phyloP scores from a whole-genome alignment of 2,329 filamentous ascomycete species.

The Paracamarosporium sp. region DNA sequence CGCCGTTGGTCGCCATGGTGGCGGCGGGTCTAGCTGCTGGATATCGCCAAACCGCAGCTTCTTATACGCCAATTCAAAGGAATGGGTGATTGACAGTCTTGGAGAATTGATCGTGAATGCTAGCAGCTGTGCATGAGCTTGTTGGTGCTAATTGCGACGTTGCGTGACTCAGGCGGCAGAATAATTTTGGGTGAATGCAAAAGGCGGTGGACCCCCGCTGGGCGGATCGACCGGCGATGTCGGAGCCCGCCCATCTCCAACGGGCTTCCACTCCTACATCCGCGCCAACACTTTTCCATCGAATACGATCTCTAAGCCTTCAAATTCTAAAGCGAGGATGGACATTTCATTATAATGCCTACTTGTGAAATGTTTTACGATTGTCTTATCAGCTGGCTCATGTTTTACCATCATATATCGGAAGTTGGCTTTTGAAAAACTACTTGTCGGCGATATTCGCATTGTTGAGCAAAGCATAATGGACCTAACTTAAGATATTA shows the following conservation, averaged over 20 bases:
- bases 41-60: background rate
- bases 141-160: background rate
- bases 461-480: no score
- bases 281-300: background rate
- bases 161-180: conserved; percentile 7
- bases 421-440: no score
- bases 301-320: no score
- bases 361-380: no score
- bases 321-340: no score
- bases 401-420: no score
- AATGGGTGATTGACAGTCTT: no score
- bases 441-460: no score
- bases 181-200: conserved; percentile 8
- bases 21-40: conserved; percentile 1
- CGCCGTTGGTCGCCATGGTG: conserved; percentile 39
- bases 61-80: background rate
- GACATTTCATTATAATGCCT: no score
- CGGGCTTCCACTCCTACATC: background rate
- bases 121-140: background rate
- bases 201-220: background rate
- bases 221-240: background rate
- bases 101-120: background rate
- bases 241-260: background rate
- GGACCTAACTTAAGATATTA: no score
- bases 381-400: no score